Evolutionary conservation across 257 asterid species (phyloP).

Genomic region (Cruciata laevipes): DNA sequence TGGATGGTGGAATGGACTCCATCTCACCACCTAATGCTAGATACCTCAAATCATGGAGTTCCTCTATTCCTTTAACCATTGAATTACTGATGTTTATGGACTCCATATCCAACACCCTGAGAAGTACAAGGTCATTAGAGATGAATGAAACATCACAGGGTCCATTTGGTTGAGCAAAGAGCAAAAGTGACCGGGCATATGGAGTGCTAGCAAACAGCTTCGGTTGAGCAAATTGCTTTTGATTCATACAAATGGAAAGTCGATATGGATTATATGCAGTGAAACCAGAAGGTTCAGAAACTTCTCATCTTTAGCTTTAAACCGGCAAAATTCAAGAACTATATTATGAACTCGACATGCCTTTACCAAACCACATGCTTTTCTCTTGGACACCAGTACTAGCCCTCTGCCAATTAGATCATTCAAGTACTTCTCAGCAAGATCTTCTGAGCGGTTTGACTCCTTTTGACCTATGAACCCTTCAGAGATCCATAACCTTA

Average conservation of each 20-base stretch:
- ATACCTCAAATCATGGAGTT: not conserved
- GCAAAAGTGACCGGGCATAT: slow-evolving; percentile 8
- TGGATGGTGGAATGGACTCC: not conserved
- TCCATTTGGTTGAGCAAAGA: not conserved
- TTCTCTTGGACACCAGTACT: not conserved
- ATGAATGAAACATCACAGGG: slow-evolving; percentile 6
- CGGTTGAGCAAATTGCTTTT: not conserved
- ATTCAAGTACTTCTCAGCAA: slow-evolving; percentile 9
- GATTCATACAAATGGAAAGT: not conserved
- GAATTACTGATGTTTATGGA: not conserved
- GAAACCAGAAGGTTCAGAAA: not conserved
- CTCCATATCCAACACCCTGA: slow-evolving; percentile 3
- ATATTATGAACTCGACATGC: slow-evolving; percentile 6
- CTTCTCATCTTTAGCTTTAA: slow-evolving; percentile 7
- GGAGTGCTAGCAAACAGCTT: not conserved
- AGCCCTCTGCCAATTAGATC: slow-evolving; percentile 9
- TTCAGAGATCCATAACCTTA: slow-evolving; percentile 14
- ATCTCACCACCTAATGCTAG: not conserved
- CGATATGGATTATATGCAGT: not conserved
- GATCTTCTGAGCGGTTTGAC: not conserved
- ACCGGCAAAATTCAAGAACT: not conserved
- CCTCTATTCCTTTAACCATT: not conserved
- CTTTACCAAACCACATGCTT: slow-evolving; percentile 6
- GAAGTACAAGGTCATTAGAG: not conserved
- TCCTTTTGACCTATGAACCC: slow-evolving; percentile 1